A percentile compares a stretch with the other conserved stretches of the same genome.
Evolutionary conservation across 257 asterid genomes (phyloP).

Genomic region (Nicotiana paniculata): DNA sequence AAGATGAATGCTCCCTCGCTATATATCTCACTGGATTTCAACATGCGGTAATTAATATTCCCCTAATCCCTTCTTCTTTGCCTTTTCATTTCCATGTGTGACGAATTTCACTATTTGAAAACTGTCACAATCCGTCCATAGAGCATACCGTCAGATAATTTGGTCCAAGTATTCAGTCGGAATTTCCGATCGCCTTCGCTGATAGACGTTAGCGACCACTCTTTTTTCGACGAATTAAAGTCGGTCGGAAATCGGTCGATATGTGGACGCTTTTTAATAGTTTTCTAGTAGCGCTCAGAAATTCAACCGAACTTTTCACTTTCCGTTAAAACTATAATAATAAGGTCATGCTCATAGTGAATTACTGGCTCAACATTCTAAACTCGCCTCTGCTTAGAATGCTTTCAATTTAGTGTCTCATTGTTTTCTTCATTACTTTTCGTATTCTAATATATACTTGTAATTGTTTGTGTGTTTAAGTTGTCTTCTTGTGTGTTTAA

Average conservation of each 20-base stretch:
- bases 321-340: not conserved
- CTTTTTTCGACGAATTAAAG: not conserved
- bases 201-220: too few relatives aligned
- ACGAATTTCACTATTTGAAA: too few relatives aligned
- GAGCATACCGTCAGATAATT: too few relatives aligned
- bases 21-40: slow-evolving; percentile 88
- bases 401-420: not conserved
- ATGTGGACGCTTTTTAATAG: too few relatives aligned
- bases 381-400: not conserved
- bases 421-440: not conserved
- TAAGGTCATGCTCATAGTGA: not conserved
- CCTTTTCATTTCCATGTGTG: not conserved
- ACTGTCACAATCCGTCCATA: too few relatives aligned
- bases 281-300: too few relatives aligned
- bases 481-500: not conserved
- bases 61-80: not conserved
- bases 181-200: too few relatives aligned
- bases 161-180: too few relatives aligned
- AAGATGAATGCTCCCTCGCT: slow-evolving; percentile 73
- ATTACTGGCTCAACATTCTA: not conserved
- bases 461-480: not conserved
- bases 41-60: slow-evolving; percentile 42
- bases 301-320: not conserved
- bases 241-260: too few relatives aligned
- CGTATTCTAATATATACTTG: not conserved